Evolutionary conservation across 768 basidiomycete genomes (phyloP).

Genomic region (Agaricus blazei): DNA sequence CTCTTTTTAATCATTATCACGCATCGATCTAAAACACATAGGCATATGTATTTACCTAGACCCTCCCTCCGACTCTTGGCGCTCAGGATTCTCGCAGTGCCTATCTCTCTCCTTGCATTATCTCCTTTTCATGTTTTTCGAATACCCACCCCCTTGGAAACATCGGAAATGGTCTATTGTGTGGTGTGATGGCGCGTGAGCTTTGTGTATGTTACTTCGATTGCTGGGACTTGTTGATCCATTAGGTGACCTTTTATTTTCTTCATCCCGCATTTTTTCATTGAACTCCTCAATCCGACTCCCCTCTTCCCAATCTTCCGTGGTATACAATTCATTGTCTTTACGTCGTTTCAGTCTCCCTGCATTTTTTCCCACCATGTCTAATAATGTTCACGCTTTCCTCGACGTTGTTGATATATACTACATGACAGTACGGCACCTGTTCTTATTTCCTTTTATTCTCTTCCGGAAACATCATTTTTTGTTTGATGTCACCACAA

Average conservation of each 20-base stretch:
- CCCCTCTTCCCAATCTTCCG: no score
- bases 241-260: no score
- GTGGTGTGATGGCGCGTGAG: neutral
- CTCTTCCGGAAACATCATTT: neutral
- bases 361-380: neutral
- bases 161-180: slow-evolving; percentile 9
- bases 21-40: slow-evolving; percentile 6
- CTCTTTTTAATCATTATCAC: slow-evolving; percentile 6
- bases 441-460: neutral
- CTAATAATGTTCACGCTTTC: neutral
- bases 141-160: slow-evolving; percentile 6
- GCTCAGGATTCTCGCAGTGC: neutral
- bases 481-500: neutral
- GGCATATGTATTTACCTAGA: slow-evolving; percentile 8
- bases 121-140: slow-evolving; percentile 5
- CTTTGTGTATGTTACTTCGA: neutral
- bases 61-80: neutral
- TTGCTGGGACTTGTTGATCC: neutral
- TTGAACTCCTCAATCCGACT: no score
- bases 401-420: slow-evolving; percentile 4
- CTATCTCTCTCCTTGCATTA: slow-evolving; percentile 5
- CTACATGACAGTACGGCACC: slow-evolving; percentile 7
- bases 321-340: no score
- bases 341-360: neutral
- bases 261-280: no score